Evolutionary conservation across 345 rosid genomes (phyloP).

Genomic region (Fremontodendron californicum): DNA sequence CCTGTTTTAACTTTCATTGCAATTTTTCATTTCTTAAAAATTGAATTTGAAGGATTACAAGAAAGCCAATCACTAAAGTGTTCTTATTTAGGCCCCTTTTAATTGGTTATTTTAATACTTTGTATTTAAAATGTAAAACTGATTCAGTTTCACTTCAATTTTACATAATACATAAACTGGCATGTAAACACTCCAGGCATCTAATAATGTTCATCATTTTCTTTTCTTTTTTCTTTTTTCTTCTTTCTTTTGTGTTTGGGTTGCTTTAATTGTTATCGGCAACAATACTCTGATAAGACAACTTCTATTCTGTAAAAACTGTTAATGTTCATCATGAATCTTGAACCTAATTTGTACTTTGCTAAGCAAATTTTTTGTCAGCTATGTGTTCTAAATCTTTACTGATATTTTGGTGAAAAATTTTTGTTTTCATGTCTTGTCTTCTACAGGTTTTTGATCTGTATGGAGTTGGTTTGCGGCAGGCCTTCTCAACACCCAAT

Average conservation of each 20-base stretch:
- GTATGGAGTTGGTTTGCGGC: slow-evolving; percentile 74
- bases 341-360: neutral
- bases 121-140: neutral
- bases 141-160: neutral
- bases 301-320: neutral
- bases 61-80: neutral
- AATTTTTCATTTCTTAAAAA: neutral
- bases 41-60: neutral
- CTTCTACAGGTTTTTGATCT: slow-evolving; percentile 65
- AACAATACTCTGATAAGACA: neutral
- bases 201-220: no score
- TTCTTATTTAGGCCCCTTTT: neutral
- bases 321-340: neutral
- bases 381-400: neutral
- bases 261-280: neutral
- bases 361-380: neutral
- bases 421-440: neutral
- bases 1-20: neutral
- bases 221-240: neutral
- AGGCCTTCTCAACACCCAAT: slow-evolving; percentile 57
- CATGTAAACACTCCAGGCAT: neutral
- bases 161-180: neutral
- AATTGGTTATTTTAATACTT: neutral
- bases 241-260: neutral
- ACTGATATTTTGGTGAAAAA: neutral